Evolutionary conservation across 2,329 filamentous ascomycete species (phyloP).

Genomic region (Cytospora schulzeri): DNA sequence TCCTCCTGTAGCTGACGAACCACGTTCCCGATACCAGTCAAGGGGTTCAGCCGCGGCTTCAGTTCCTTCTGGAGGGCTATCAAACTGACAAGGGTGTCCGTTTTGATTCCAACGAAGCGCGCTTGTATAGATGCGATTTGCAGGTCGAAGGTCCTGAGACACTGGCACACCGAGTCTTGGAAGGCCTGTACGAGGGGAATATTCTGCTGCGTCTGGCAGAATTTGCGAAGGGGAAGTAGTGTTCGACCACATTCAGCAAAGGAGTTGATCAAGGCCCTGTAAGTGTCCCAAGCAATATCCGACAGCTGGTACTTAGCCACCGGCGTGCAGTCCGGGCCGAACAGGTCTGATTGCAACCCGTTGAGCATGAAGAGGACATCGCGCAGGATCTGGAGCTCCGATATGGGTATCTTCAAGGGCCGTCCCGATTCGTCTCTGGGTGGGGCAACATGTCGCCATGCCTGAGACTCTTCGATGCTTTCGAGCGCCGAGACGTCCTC

Average conservation of each 20-base stretch:
- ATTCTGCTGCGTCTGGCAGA: slow-evolving; percentile 46
- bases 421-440: slow-evolving; percentile 37
- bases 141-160: slow-evolving; percentile 60
- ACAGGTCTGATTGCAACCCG: slow-evolving; percentile 75
- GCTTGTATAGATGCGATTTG: slow-evolving; percentile 62
- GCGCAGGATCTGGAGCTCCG: slow-evolving; percentile 73
- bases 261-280: slow-evolving; percentile 49
- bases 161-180: slow-evolving; percentile 61
- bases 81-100: slow-evolving; percentile 66
- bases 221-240: slow-evolving; percentile 49
- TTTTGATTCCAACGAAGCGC: slow-evolving; percentile 55
- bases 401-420: slow-evolving; percentile 51
- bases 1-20: slow-evolving; percentile 58
- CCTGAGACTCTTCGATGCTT: slow-evolving; percentile 45
- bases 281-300: slow-evolving; percentile 52
- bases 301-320: slow-evolving; percentile 48
- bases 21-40: slow-evolving; percentile 63
- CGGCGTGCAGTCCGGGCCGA: slow-evolving; percentile 48
- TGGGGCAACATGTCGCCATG: slow-evolving; percentile 44
- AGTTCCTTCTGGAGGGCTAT: slow-evolving; percentile 63
- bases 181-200: slow-evolving; percentile 71
- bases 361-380: slow-evolving; percentile 85
- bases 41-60: slow-evolving; percentile 51
- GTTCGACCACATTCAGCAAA: slow-evolving; percentile 52
- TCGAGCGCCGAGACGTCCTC: slow-evolving; percentile 40